Evolutionary conservation across 108 stramenopile species (phyloP), one percentile per base, ranked within the genome.

Genomic region (Asterionellopsis glacialis): DNA sequence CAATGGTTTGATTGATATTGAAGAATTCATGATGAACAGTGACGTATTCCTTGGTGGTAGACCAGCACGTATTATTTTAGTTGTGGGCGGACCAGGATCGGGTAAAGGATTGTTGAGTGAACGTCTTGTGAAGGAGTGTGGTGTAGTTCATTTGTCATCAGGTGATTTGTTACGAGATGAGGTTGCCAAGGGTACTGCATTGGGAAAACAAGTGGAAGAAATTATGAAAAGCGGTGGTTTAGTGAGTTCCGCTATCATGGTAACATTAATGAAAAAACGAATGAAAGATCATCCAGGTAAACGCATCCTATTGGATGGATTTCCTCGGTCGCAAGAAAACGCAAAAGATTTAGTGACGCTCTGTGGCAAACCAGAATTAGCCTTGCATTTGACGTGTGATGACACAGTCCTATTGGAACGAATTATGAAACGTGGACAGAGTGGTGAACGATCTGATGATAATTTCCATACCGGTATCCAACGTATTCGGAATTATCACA

Each of bases 81-180:
- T 98, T 13, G 94, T 96, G 15, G 98, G 98, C 14, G 95, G 94
- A 11, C 98, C 98, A 33, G 98, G 96, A 18, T 82, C 87, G 22
- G 98, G 98, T 12, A 98, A 98, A 64, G 98, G 98, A 22, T 61
- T 96, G 24, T 65, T 94, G 21, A 82, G 79, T 33, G 71, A 80
- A 27, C 58, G 87, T 39, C 61, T 97, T 11, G 76, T 71, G n/a
- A 67, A 84, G 61, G 84, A 90, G 61, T 90, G 89, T 56, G 91
- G 92, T 43, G 87, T 95, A 0, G 94, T 95, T 1, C 98, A 98
- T 73, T 74, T 98, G 43, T 83, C 81, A 7, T 87, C 87, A 43
- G 98, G 98, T 27, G 95, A 97, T 62, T 80, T 98, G 69, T 65
- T 98, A 28, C 79, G 98, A 59, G 84, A 80, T 22, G 96, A 96